Conservation (phyloP, 805 yeast species). For the Yueomyces sp. region DNA sequence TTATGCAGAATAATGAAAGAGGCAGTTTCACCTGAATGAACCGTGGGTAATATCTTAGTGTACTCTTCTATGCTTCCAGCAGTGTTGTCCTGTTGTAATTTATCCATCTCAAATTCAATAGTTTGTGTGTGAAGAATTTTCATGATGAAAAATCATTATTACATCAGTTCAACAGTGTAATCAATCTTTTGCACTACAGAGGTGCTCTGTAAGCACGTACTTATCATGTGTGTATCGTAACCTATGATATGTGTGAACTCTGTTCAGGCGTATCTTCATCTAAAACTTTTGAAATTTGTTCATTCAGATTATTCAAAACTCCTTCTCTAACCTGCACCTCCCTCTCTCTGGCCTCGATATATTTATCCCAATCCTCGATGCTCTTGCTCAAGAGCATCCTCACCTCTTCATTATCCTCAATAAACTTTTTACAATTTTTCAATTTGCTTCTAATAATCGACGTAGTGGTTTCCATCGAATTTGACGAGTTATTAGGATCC, state of each 20-base stretch:
- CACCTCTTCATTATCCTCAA: slow-evolving; percentile 19
- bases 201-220: no score
- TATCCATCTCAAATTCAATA: no score
- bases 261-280: not conserved
- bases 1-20: no score
- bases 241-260: not conserved
- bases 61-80: no score
- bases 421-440: slow-evolving; percentile 16
- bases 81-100: no score
- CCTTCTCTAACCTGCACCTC: slow-evolving; percentile 16
- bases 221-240: no score
- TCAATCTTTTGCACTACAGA: no score
- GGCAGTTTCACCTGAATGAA: no score
- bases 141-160: no score
- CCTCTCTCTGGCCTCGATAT: slow-evolving; percentile 10
- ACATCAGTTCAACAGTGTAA: no score
- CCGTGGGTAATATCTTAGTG: no score
- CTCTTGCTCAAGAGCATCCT: slow-evolving; percentile 14
- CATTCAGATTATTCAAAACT: slow-evolving; percentile 6
- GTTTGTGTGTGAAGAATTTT: no score
- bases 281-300: slow-evolving; percentile 2
- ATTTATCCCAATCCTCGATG: slow-evolving; percentile 19
- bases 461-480: slow-evolving; percentile 20
- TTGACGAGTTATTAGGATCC: slow-evolving; percentile 20
- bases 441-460: slow-evolving; percentile 21